Evolutionary conservation across 805 yeast genomes (phyloP), one percentile per base, ranked within the genome.

Genomic region (Yarrowia yakushimensis): DNA sequence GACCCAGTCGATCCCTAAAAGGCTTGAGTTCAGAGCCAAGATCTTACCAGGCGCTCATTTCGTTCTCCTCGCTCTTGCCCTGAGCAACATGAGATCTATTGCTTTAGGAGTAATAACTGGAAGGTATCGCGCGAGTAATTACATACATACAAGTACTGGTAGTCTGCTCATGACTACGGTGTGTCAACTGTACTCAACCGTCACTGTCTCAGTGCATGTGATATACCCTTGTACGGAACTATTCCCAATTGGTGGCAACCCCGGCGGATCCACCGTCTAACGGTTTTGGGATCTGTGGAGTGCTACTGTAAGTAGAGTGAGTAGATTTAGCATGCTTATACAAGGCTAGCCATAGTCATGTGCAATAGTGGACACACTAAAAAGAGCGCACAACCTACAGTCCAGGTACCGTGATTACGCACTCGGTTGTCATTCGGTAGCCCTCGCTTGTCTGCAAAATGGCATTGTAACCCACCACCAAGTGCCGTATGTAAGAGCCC

Each of bases 211-310:
- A n/a, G n/a, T n/a, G n/a, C n/a, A n/a, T n/a, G n/a, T n/a, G n/a
- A n/a, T n/a, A n/a, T n/a, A n/a, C n/a, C n/a, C n/a, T n/a, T n/a
- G n/a, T n/a, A n/a, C n/a, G n/a, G n/a, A n/a, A n/a, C n/a, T n/a
- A n/a, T n/a, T n/a, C 46, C 22, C 7, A n/a, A 42, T 17, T n/a
- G 31, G 46, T 41, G 46, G 46, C 46, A 41, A 41, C 18, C 34
- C 20, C 15, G 33, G 25, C 23, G 23, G 50, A 30, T 18, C 25
- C 36, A 18, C 36, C 36, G 8, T 45, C 36, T 13, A 45, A 28
- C 36, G 50, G 50, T 27, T 45, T 45, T 27, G 50, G 50, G 34
- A 43, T 34, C 34, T 25, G n/a, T n/a, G n/a, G n/a, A n/a, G n/a
- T n/a, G n/a, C n/a, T n/a, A n/a, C n/a, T n/a, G n/a, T n/a, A 22